Conservation (phyloP, 345 rosid genomes). For the Arabidopsis suecica region DNA sequence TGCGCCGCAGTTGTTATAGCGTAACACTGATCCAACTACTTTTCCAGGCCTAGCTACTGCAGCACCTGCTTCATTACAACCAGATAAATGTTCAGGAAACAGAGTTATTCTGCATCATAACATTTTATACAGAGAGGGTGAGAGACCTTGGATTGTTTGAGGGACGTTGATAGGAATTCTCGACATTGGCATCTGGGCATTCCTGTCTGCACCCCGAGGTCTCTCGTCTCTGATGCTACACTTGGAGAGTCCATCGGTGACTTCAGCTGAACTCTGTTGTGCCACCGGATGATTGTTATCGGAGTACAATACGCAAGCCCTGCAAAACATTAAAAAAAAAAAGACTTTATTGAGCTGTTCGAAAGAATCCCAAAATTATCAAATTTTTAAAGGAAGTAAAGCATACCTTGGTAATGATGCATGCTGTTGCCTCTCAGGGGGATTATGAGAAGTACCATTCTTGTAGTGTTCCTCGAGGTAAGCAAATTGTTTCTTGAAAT, state of each 20-base stretch:
- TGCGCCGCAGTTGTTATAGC: constrained; percentile 81
- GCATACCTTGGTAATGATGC: constrained; percentile 93
- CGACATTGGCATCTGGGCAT: constrained; percentile 64
- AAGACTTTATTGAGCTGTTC: background rate
- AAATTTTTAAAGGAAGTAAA: background rate
- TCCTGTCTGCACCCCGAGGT: constrained; percentile 61
- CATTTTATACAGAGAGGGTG: constrained; percentile 4
- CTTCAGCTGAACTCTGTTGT: constrained; percentile 61
- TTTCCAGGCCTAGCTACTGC: constrained; percentile 80
- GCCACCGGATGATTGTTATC: constrained; percentile 51
- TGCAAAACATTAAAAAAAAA: constrained; percentile 40
- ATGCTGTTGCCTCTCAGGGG: constrained; percentile 95
- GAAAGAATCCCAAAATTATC: background rate
- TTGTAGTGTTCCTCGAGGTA: constrained; percentile 93
- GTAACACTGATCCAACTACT: constrained; percentile 81
- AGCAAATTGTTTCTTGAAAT: constrained; percentile 97
- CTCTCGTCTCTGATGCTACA: constrained; percentile 88
- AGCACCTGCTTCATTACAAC: constrained; percentile 58
- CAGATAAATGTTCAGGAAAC: constrained; percentile 9
- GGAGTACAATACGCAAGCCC: constrained; percentile 86
- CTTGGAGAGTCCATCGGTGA: constrained; percentile 73
- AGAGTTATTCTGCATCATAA: background rate
- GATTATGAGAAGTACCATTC: constrained; percentile 76
- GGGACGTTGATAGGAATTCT: constrained; percentile 86
- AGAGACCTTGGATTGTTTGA: constrained; percentile 66